Evolutionary conservation across 768 basidiomycete genomes (phyloP), one percentile per base, ranked within the genome.

Genomic region (Auricularia cornea): DNA sequence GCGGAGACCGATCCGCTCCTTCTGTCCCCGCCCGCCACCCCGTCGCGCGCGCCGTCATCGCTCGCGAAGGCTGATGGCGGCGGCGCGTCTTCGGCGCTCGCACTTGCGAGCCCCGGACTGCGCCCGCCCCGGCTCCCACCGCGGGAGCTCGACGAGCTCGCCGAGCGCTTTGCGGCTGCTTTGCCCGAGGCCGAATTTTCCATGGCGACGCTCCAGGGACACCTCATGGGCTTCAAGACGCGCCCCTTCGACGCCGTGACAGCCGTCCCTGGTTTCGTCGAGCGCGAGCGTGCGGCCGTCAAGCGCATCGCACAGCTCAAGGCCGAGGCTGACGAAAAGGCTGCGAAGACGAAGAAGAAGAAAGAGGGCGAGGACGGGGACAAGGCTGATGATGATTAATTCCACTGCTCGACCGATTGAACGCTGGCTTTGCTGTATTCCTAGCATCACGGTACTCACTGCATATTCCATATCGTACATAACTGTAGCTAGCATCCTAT

Each of bases 141-240:
- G 35, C 62, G 70, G 1, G 73, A 79, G 64, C 65, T 84, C 30
- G 68, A 71, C 10, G 64, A 65, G 54, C 83, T 91, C 40, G 87
- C 89, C 1, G 71, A 71, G 12, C 72, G 73, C 32, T 92, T 92
- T 68, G 79, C 83, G 3, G 76, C 76, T 1, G 74, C 71, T 12
- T 78, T 92, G 16, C 82, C 84, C 1, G 77, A 81, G 57, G 71
- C 77, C 30, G 72, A 73, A 62, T 70, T 77, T 48, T 75, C 78
- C 54, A 77, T 80, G 72, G 78, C 81, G 10, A 72, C 72, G 52
- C 69, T 83, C 14, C 80, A 81, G 67, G 83, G 86, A 3, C 89
- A 84, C 70, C 71, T 92, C 64, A 88, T 92, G 86, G 73, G 75
- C 23, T 82, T 87, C 76, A 89, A 90, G 72, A 77, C 75, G 5